Evolutionary conservation across 345 rosid genomes (phyloP).

Genomic region (Eucalyptus polybractea): DNA sequence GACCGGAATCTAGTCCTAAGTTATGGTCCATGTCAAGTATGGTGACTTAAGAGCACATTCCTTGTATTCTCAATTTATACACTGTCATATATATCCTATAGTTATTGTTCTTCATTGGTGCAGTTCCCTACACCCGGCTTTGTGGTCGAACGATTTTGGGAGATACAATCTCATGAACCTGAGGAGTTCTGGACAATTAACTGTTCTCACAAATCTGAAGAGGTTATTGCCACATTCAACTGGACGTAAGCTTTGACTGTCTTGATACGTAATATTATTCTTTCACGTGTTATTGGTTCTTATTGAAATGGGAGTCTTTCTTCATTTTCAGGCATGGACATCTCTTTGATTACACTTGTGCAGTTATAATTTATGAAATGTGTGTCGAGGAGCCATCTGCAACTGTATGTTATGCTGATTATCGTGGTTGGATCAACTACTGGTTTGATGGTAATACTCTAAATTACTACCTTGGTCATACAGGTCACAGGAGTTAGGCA

Average conservation of each 20-base stretch:
- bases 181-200: constrained; percentile 92
- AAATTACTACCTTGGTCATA: background rate
- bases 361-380: constrained; percentile 82
- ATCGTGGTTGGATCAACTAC: background rate
- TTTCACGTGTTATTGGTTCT: background rate
- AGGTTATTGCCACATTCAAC: constrained; percentile 62
- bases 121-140: constrained; percentile 97
- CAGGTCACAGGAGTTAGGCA: constrained; percentile 79
- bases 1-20: constrained; percentile 83
- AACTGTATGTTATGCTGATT: constrained; percentile 42
- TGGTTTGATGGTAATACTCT: background rate
- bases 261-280: background rate
- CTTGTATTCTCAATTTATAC: background rate
- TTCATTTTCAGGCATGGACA: constrained; percentile 75
- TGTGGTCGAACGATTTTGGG: constrained; percentile 93
- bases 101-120: background rate
- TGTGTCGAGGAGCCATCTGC: constrained; percentile 84
- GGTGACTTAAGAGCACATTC: background rate
- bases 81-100: background rate
- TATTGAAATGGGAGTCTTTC: background rate
- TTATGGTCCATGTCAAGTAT: constrained; percentile 97
- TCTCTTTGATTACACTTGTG: constrained; percentile 73
- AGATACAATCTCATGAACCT: constrained; percentile 87
- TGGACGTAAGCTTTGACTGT: constrained; percentile 54
- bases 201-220: constrained; percentile 74